Evolutionary conservation across 2,329 filamentous ascomycete species (phyloP).

Genomic region (Fusarium devonianum): DNA sequence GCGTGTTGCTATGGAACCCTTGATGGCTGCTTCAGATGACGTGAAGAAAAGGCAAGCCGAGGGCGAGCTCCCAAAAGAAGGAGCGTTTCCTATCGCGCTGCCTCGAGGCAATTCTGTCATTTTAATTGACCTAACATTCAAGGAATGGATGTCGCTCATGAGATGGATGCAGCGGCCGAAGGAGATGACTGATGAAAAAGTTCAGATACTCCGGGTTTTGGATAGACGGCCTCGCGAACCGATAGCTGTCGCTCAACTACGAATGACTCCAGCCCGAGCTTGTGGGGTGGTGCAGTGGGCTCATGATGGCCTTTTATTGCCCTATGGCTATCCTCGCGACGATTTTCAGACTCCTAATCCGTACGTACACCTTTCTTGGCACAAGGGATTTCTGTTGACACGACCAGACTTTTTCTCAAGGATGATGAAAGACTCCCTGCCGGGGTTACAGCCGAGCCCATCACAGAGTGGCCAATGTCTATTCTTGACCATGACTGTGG

Average conservation of each 20-base stretch:
- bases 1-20: constrained; percentile 1
- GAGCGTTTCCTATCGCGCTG: constrained; percentile 1
- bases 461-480: constrained; percentile 42
- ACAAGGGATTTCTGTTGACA: not conserved
- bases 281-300: constrained; percentile 31
- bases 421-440: not conserved
- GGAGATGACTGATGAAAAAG: not conserved
- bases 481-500: constrained; percentile 27
- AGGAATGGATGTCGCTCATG: constrained; percentile 16
- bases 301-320: constrained; percentile 35
- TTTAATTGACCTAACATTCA: constrained; percentile 3
- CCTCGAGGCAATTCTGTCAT: not conserved
- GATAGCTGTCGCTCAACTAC: not conserved
- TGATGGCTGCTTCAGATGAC: constrained; percentile 5
- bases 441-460: constrained; percentile 33
- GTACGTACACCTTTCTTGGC: constrained; percentile 20
- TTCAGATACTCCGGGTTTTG: not conserved
- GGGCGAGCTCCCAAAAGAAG: not conserved
- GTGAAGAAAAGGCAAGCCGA: not conserved
- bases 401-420: constrained; percentile 26
- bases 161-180: not conserved
- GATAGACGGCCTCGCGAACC: constrained; percentile 22
- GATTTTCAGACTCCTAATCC: constrained; percentile 28
- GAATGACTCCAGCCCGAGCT: constrained; percentile 30
- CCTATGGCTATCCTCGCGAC: constrained; percentile 31